Evolutionary conservation across 2,329 filamentous ascomycete genomes (phyloP).

Genomic region (Aspergillus piperis): DNA sequence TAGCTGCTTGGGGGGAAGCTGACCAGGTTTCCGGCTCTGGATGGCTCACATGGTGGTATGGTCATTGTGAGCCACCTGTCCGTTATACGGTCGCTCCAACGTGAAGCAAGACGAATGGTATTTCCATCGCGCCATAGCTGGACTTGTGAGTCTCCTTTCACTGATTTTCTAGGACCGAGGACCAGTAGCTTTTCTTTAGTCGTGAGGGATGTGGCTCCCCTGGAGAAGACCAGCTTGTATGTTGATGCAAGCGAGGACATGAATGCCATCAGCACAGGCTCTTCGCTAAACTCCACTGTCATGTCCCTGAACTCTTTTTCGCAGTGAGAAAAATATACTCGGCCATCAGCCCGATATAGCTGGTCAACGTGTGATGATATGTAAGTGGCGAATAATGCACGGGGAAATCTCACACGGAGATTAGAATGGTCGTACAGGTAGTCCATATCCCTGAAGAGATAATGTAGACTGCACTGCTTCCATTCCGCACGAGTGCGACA

Average conservation of each 20-base stretch:
- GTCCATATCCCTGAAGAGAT: slow-evolving; percentile 32
- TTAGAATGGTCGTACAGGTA: slow-evolving; percentile 28
- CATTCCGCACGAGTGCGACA: slow-evolving; percentile 25
- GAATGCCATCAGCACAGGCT: slow-evolving; percentile 23
- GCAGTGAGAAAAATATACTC: slow-evolving; percentile 33
- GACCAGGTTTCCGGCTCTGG: slow-evolving; percentile 26
- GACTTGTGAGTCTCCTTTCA: slow-evolving; percentile 30
- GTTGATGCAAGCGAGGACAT: slow-evolving; percentile 30
- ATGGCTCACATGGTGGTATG: slow-evolving; percentile 19
- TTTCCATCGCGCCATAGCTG: slow-evolving; percentile 34
- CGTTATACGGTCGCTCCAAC: slow-evolving; percentile 30
- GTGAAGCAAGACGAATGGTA: slow-evolving; percentile 25
- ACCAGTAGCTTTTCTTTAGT: slow-evolving; percentile 25
- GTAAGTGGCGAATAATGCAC: slow-evolving; percentile 31
- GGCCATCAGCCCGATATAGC: slow-evolving; percentile 26
- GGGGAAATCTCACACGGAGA: slow-evolving; percentile 29
- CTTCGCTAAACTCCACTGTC: slow-evolving; percentile 25
- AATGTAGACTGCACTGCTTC: slow-evolving; percentile 31
- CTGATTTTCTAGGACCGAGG: slow-evolving; percentile 26
- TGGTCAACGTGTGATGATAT: slow-evolving; percentile 34
- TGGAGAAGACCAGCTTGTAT: slow-evolving; percentile 32
- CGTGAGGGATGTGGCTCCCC: slow-evolving; percentile 27
- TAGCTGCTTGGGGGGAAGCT: slow-evolving; percentile 24
- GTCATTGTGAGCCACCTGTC: slow-evolving; percentile 34
- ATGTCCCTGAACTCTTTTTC: slow-evolving; percentile 26